Base-by-base conservation (phyloP, 1,284 basidiomycete genomes). In the Rhodotorula sp. region DNA sequence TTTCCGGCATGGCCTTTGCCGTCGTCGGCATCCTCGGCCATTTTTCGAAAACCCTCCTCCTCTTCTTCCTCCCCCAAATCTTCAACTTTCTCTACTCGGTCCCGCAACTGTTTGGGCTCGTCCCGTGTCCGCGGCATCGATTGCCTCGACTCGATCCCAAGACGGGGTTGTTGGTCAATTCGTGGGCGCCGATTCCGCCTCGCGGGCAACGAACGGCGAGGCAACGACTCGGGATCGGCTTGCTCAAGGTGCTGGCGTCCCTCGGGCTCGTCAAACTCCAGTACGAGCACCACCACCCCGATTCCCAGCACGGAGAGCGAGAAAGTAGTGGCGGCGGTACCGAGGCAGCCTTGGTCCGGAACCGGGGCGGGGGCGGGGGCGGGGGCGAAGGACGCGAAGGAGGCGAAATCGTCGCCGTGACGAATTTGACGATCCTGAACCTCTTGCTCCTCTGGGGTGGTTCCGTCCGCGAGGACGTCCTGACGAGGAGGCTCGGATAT, bases 41-140 rank as follows among this genome's bases (percentile, higher is more conserved):
- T 81, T 98, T 97, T 81, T 93, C 92, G 67, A 99, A 99, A 83
- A 99, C 95, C 0, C 84, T 99, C 6, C 85, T 98, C 62, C 84
- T 99, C 43, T 98, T 99, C 85, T 99, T 99, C 84, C 85, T 97
- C 48, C 97, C 97, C 7, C 97, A 99, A 80, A 90, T 97, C 73
- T 92, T 98, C 87, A 99, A 99, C 81, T 99, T 99, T 79, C 64
- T 97, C 56, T 85, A 98, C 52, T 97, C 93, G 31, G 92, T 90
- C 76, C 97, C 97, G 5, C 97, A 99, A 80, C 83, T 99, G 2
- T 98, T 98, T 79, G 91, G 92, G 1, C 81, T 99, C 15, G 91
- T 99, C 12, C 90, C 91, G 0, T 97, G 94, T 79, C 97, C 97
- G 3, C 84, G 97, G 57, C 97, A 99, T 82, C 87, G 97, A 45